phyloP scores from a whole-genome alignment of 805 yeast species.

The Pichia sporocuriosa region DNA sequence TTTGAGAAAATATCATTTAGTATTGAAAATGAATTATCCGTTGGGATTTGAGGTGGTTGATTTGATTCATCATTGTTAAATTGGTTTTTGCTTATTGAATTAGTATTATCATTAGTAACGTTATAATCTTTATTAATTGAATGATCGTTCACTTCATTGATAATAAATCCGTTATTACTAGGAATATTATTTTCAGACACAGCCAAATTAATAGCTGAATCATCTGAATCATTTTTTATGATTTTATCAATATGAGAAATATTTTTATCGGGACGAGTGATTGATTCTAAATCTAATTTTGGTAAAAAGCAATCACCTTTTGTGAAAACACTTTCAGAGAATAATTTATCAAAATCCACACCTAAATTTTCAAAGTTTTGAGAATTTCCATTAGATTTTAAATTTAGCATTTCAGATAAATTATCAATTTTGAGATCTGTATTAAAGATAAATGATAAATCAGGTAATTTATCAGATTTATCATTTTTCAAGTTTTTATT shows the following conservation, averaged over 20 bases:
- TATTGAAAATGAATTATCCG: not conserved
- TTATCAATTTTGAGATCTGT: slow-evolving; percentile 7
- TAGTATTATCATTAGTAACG: no score
- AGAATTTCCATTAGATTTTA: not conserved
- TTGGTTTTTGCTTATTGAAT: no score
- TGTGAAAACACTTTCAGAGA: slow-evolving; percentile 23
- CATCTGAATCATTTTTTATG: not conserved
- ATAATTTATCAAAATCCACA: slow-evolving; percentile 20
- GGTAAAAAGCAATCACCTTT: slow-evolving; percentile 17
- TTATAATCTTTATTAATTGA: no score
- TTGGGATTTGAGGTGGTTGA: not conserved
- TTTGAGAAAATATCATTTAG: no score
- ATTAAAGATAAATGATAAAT: slow-evolving; percentile 6
- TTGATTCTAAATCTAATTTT: slow-evolving; percentile 14
- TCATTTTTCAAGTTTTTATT: not conserved
- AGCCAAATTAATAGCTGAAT: no score
- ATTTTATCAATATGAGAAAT: not conserved
- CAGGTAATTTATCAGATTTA: slow-evolving; percentile 4
- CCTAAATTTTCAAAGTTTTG: slow-evolving; percentile 12
- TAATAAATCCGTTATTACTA: no score
- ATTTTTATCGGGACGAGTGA: not conserved
- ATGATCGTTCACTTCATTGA: no score
- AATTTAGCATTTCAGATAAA: slow-evolving; percentile 1
- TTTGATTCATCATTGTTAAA: not conserved
- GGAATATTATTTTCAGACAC: no score